Evolutionary conservation across 106 monocot species (phyloP), one percentile per base, ranked within the genome.

Genomic region (Dendrobium catenatum): DNA sequence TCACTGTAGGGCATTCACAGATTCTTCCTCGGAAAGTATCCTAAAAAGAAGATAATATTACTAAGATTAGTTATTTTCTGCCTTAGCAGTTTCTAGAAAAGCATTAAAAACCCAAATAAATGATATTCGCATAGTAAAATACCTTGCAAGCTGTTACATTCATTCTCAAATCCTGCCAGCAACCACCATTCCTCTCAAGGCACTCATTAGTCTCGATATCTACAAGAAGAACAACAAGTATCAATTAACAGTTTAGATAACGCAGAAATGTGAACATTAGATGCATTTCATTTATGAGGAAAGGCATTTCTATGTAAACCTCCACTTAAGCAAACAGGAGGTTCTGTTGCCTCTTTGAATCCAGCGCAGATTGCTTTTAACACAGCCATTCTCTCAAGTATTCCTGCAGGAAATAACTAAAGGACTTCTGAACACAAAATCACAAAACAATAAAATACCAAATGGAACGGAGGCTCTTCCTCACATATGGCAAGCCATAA

Each of bases 101-200:
- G 8, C 20, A 70, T 11, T 37, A 29, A 37, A 70, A 68, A 67
- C 4, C n/a, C 17, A 46, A 80, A n/a, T 19, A 0, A 43, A 80
- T 9, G 24, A 44, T 9, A 4, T 54, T 72, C 61, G 74, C 64
- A 24, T 78, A 16, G 41, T 75, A 33, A 64, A 72, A n/a, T 88
- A 98, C 98, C 91, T 91, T 89, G 85, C 98, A 98, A 68, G 98
- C 95, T n/a, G 88, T 95, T 43, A 91, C 64, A 82, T 98, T 98
- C 22, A 80, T 73, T 17, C 72, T 40, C 27, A 29, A 4, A 76
- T 98, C 88, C 72, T 79, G 76, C 98, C 98, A 99, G 74, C 98
- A 99, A 26, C 98, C 93, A 6, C 95, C 98, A 87, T 99, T 89
- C 9, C 56, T 78, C 61, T 87, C 85, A 26, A 91, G 93, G 85